phyloP scores from a whole-genome alignment of 2,329 filamentous ascomycete species.

The Fusarium sp. region DNA sequence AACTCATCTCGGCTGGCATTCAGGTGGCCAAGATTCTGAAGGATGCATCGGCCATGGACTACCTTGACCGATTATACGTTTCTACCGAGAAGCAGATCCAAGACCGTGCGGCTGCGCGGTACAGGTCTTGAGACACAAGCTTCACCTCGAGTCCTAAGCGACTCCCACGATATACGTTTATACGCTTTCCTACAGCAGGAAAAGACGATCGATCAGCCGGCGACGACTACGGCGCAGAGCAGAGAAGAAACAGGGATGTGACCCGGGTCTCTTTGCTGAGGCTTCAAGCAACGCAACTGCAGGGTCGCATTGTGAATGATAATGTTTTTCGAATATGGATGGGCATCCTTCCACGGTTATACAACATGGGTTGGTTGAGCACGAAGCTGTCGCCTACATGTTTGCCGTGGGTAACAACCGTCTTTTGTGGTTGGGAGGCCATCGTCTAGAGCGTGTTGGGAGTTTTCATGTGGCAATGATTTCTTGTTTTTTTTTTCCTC shows the following conservation, averaged over 20 bases:
- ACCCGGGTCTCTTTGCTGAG: conserved; percentile 23
- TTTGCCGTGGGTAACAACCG: conserved; percentile 32
- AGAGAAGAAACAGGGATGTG: conserved; percentile 43
- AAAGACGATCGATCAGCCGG: conserved; percentile 39
- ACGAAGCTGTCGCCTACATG: conserved; percentile 25
- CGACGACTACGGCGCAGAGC: conserved; percentile 41
- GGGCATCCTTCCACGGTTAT: conserved; percentile 24
- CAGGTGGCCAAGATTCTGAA: conserved; percentile 89
- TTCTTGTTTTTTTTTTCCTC: conserved; percentile 18
- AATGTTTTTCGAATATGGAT: conserved; percentile 43
- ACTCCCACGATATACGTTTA: conserved; percentile 45
- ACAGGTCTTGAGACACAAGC: conserved; percentile 44
- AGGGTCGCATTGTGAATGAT: conserved; percentile 44
- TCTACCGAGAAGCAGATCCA: conserved; percentile 81
- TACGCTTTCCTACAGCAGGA: conserved; percentile 36
- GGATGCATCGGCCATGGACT: conserved; percentile 83
- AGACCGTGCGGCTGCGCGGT: conserved; percentile 60
- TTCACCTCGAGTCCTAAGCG: conserved; percentile 37
- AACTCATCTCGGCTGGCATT: conserved; percentile 84
- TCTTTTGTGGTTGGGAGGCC: conserved; percentile 33
- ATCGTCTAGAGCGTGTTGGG: conserved; percentile 39
- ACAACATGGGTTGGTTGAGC: conserved; percentile 20
- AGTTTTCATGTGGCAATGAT: conserved; percentile 35
- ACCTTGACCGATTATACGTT: conserved; percentile 81
- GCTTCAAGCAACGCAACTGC: conserved; percentile 13